Evolutionary conservation across 2,329 filamentous ascomycete genomes (phyloP).

Genomic region (Trichoderma arundinaceum): DNA sequence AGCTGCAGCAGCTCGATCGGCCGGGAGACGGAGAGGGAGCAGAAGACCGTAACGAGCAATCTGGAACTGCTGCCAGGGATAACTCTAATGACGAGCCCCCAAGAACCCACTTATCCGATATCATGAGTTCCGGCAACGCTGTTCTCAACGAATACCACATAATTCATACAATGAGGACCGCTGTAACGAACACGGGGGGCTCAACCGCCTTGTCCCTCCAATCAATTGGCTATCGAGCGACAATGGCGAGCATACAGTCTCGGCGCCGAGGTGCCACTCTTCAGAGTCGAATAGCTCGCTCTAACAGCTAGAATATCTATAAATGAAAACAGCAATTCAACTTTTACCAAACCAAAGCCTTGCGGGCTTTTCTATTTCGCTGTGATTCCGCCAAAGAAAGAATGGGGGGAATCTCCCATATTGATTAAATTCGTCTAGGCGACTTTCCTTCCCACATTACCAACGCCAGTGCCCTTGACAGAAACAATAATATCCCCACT

Average conservation of each 20-base stretch:
- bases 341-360: constrained; percentile 10
- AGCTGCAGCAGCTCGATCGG: constrained; percentile 49
- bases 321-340: constrained; percentile 15
- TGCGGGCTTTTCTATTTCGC: constrained; percentile 6
- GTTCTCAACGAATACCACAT: constrained; percentile 61
- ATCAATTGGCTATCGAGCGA: constrained; percentile 60
- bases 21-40: constrained; percentile 37
- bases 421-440: constrained; percentile 48
- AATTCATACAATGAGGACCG: constrained; percentile 54
- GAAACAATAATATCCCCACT: constrained; percentile 81
- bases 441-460: constrained; percentile 93
- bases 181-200: constrained; percentile 53
- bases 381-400: constrained; percentile 13
- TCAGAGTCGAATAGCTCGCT: constrained; percentile 32
- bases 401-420: not conserved
- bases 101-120: constrained; percentile 52
- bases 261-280: constrained; percentile 46
- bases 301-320: constrained; percentile 34
- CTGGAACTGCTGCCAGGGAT: constrained; percentile 40
- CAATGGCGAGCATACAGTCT: constrained; percentile 58
- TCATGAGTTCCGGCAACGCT: constrained; percentile 61
- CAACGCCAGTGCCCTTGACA: constrained; percentile 90
- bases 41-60: constrained; percentile 32
- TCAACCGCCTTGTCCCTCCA: constrained; percentile 59
- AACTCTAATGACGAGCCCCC: constrained; percentile 41